Evolutionary conservation across 768 basidiomycete genomes (phyloP).

Genomic region (Pleurotus ostreatus): DNA sequence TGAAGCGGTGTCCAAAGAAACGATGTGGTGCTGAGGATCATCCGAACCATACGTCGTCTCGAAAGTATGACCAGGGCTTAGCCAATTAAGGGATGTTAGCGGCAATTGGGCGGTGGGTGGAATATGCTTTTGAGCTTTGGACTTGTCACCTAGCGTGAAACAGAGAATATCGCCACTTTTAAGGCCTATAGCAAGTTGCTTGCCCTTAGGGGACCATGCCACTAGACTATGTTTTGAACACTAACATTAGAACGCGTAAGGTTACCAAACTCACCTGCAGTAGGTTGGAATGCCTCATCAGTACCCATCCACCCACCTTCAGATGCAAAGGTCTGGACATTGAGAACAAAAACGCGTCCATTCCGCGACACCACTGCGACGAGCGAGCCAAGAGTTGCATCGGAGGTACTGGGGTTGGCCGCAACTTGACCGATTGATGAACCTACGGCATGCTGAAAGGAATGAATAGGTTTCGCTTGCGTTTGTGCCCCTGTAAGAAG

Average conservation of each 20-base stretch:
- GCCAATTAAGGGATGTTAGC: constrained; percentile 60
- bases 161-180: constrained; percentile 68
- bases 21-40: constrained; percentile 33
- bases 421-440: constrained; percentile 49
- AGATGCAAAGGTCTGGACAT: constrained; percentile 44
- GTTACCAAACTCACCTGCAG: constrained; percentile 46
- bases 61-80: constrained; percentile 65
- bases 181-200: constrained; percentile 75
- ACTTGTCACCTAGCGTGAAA: constrained; percentile 53
- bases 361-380: constrained; percentile 52
- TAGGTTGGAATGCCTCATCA: constrained; percentile 47
- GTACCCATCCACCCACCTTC: constrained; percentile 53
- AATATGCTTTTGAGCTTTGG: constrained; percentile 53
- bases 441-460: constrained; percentile 37
- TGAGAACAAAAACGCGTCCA: constrained; percentile 55
- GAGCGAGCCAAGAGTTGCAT: constrained; percentile 46
- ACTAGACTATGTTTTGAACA: constrained; percentile 35
- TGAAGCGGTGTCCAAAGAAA: constrained; percentile 39
- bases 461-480: constrained; percentile 43
- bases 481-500: constrained; percentile 44
- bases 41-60: constrained; percentile 51
- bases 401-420: constrained; percentile 57
- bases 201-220: constrained; percentile 85
- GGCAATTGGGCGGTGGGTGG: constrained; percentile 48
- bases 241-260: neutral